These are phyloP conservation scores for Glycine soja DNA, from an alignment of 306 rosid species.

Conservation along the genomic window DNA sequence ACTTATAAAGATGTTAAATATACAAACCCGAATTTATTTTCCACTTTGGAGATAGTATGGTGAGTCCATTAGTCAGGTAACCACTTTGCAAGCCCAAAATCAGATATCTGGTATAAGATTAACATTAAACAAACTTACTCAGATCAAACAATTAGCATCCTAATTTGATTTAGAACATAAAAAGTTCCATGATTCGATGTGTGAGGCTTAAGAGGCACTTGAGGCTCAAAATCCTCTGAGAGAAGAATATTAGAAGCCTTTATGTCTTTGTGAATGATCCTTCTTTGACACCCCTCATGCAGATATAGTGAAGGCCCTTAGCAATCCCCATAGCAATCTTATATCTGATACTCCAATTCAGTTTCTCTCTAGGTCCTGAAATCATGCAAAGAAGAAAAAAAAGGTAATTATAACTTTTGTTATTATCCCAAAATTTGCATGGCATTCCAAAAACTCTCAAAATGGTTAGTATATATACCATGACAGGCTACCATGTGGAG, in stretches of 20 bases:
- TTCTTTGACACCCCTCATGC: conserved; percentile 93
- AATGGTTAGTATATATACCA: conserved; percentile 57
- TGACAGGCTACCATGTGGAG: conserved; percentile 93
- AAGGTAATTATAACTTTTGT: background rate
- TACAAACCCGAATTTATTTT: conserved; percentile 98
- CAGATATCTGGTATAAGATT: conserved; percentile 65
- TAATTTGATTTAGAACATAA: conserved; percentile 21
- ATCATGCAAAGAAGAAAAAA: background rate
- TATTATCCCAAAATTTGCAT: conserved; percentile 15
- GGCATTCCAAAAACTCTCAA: conserved; percentile 17
- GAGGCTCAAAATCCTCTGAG: conserved; percentile 91
- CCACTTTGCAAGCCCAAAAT: conserved; percentile 98
- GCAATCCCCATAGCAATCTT: conserved; percentile 87
- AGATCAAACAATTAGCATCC: conserved; percentile 26
- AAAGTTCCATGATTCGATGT: background rate
- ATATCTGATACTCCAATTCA: conserved; percentile 77
- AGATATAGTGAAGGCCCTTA: conserved; percentile 87
- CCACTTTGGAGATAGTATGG: conserved; percentile 84
- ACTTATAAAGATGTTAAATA: conserved; percentile 40
- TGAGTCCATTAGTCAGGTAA: conserved; percentile 98
- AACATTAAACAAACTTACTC: conserved; percentile 37
- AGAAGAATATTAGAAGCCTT: conserved; percentile 96
- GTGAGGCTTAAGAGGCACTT: conserved; percentile 56
- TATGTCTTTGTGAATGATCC: conserved; percentile 95
- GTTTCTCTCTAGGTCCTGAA: conserved; percentile 81